phyloP scores from a whole-genome alignment of 1,139 yeast species.

The Hyphopichia wangnamkhiaoensis region DNA sequence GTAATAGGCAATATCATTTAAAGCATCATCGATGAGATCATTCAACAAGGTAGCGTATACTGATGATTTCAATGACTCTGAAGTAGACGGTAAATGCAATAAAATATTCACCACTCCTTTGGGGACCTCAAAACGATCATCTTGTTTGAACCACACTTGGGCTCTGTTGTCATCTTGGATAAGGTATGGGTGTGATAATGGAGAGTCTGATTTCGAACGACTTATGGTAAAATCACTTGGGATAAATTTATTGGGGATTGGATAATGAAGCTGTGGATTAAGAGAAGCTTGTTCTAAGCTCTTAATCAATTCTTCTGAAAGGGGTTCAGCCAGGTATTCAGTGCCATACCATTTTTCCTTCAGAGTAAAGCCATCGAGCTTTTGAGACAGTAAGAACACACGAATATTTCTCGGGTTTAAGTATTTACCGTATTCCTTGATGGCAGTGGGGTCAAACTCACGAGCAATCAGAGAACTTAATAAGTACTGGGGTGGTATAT shows the following conservation, averaged over 20 bases:
- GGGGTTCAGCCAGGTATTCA: constrained; percentile 55
- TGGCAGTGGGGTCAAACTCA: constrained; percentile 56
- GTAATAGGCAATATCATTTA: constrained; percentile 77
- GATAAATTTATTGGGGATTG: constrained; percentile 73
- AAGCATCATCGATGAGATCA: constrained; percentile 71
- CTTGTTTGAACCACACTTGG: constrained; percentile 85
- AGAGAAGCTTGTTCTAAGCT: constrained; percentile 31
- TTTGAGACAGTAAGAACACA: constrained; percentile 56
- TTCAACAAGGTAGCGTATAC: constrained; percentile 62
- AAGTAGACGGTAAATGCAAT: constrained; percentile 66
- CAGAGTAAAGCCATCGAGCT: constrained; percentile 37
- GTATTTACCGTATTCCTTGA: constrained; percentile 50
- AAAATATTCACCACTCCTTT: constrained; percentile 71
- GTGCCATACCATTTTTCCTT: constrained; percentile 92
- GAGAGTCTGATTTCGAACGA: constrained; percentile 34
- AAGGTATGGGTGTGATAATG: constrained; percentile 39
- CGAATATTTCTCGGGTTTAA: constrained; percentile 64
- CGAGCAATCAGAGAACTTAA: constrained; percentile 60
- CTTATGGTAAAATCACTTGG: constrained; percentile 73
- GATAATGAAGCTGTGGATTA: constrained; percentile 55
- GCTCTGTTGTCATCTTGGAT: constrained; percentile 32
- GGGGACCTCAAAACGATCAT: constrained; percentile 87
- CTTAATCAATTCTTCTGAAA: constrained; percentile 40
- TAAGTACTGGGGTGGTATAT: constrained; percentile 63
- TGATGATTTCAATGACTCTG: constrained; percentile 55